A percentile compares a stretch with the other conserved stretches of the same genome.
Conservation (phyloP, 2,329 filamentous ascomycete genomes). For the Epichloe sylvatica region DNA sequence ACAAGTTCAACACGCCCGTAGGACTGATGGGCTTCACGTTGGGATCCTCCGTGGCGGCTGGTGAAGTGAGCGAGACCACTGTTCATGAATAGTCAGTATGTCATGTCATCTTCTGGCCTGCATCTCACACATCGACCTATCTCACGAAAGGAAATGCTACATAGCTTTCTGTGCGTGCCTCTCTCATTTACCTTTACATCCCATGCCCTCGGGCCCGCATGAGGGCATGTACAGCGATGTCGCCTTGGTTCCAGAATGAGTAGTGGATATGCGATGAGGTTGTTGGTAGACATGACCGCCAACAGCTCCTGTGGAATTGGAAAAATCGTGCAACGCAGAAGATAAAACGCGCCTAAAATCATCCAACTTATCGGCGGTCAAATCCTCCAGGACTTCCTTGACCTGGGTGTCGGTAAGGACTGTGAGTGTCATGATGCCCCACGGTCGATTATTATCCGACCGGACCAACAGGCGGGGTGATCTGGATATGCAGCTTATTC, state of each 20-base stretch:
- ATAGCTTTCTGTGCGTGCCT: not conserved
- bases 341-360: conserved; percentile 35
- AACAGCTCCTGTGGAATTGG: conserved; percentile 35
- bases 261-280: conserved; percentile 36
- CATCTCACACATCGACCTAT: no score
- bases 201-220: conserved; percentile 46
- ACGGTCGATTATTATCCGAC: not conserved
- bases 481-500: not conserved
- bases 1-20: conserved; percentile 56
- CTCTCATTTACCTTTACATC: conserved; percentile 44
- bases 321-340: conserved; percentile 46
- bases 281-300: conserved; percentile 36
- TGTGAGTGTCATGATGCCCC: conserved; percentile 38
- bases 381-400: conserved; percentile 36
- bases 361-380: conserved; percentile 38
- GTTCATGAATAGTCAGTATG: not conserved
- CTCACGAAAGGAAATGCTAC: not conserved
- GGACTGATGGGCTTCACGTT: conserved; percentile 29
- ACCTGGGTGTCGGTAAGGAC: conserved; percentile 46
- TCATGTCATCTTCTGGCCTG: not conserved
- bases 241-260: conserved; percentile 33
- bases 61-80: conserved; percentile 50
- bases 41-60: conserved; percentile 16
- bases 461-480: not conserved
- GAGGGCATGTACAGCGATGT: conserved; percentile 66